A percentile compares a stretch with the other conserved stretches of the same genome.
These are phyloP conservation scores for Sphaerosporella brunnea DNA, from an alignment of 495 filamentous ascomycete species.

Conservation along the genomic window DNA sequence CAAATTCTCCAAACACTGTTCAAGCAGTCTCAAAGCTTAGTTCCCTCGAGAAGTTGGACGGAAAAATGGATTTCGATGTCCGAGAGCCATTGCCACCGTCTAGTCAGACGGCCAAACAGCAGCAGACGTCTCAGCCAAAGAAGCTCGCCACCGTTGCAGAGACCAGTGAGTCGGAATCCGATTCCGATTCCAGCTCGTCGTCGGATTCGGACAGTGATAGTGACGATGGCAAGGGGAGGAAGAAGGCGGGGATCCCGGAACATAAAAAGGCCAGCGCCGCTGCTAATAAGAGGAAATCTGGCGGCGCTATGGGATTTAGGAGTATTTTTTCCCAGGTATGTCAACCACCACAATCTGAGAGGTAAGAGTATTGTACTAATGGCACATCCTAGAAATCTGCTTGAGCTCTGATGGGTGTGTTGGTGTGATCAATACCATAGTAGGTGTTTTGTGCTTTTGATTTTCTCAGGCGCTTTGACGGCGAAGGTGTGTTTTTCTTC, in stretches of 20 bases:
- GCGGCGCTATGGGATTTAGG: background rate
- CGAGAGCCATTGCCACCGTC: background rate
- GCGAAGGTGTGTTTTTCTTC: too few species aligned
- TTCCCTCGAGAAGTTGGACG: background rate
- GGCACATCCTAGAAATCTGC: background rate
- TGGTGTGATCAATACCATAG: too few species aligned
- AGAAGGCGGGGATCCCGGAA: background rate
- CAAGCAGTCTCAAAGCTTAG: background rate
- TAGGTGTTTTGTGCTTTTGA: too few species aligned
- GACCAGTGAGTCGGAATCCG: background rate
- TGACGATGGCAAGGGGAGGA: background rate
- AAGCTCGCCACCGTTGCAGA: background rate
- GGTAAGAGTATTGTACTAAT: too few species aligned
- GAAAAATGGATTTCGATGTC: background rate
- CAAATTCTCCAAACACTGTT: too few species aligned
- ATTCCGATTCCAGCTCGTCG: background rate
- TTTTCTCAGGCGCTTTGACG: too few species aligned
- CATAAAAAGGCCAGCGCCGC: constrained; percentile 2
- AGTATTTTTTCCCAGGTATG: background rate
- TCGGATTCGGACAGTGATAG: background rate
- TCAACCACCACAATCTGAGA: background rate
- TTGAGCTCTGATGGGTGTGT: too few species aligned
- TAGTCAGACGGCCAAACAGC: background rate
- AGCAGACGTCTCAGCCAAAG: background rate
- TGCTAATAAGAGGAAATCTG: background rate